These are phyloP conservation scores for Chlorella sp. DNA, from an alignment of 139 green algal species.

Conservation along the genomic window DNA sequence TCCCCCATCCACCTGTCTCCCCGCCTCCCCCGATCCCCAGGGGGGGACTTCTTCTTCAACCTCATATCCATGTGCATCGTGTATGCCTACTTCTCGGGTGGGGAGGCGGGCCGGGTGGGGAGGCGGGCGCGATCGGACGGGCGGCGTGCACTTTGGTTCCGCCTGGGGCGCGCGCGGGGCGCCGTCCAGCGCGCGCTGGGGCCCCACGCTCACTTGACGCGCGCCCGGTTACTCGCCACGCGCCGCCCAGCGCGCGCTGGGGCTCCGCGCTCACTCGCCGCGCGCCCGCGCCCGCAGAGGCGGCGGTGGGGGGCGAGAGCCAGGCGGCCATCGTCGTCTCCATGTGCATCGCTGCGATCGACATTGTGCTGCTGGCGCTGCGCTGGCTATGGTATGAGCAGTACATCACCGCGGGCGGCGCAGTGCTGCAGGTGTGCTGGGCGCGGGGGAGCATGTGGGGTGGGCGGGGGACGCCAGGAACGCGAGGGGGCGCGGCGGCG, in stretches of 20 bases:
- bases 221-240: no score
- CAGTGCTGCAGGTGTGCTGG: conserved; percentile 45
- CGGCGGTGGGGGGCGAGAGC: conserved; percentile 49
- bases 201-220: no score
- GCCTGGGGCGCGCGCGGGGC: no score
- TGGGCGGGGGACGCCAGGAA: no score
- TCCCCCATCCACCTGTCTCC: neutral
- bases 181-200: no score
- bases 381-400: conserved; percentile 62
- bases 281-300: conserved; percentile 23
- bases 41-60: conserved; percentile 71
- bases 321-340: conserved; percentile 56
- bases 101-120: no score
- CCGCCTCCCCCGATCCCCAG: conserved; percentile 1
- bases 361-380: conserved; percentile 59
- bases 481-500: no score
- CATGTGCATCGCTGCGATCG: conserved; percentile 62
- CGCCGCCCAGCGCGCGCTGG: no score
- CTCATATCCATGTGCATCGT: conserved; percentile 68
- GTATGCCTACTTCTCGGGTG: conserved; percentile 59
- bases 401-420: conserved; percentile 49
- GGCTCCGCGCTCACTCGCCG: neutral
- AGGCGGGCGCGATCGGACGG: no score
- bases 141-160: no score
- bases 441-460: no score